phyloP scores from a whole-genome alignment of 345 rosid genomes.

The Melastoma malabathricum region DNA sequence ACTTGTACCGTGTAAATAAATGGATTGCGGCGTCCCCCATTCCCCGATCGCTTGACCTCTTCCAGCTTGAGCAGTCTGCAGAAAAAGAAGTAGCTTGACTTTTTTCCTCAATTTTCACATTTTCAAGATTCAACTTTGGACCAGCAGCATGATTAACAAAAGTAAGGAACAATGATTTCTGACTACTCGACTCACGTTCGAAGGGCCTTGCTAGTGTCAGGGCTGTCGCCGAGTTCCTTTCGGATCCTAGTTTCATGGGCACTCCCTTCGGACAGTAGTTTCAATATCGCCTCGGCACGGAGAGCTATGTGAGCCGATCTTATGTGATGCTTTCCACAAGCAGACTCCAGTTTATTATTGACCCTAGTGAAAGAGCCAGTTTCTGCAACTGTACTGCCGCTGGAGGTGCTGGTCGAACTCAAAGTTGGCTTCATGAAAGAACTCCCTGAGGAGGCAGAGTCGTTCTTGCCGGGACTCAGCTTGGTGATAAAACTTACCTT shows the following conservation, averaged over 20 bases:
- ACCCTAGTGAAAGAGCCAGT: conserved; percentile 8
- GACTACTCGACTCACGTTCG: conserved; percentile 35
- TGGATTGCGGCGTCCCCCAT: conserved; percentile 71
- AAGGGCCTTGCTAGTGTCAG: conserved; percentile 97
- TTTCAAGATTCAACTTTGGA: too few species aligned
- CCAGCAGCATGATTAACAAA: too few species aligned
- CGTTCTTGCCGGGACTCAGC: conserved; percentile 7
- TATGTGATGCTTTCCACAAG: conserved; percentile 12
- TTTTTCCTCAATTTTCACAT: too few species aligned
- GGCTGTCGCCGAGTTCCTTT: conserved; percentile 65
- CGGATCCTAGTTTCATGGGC: conserved; percentile 68
- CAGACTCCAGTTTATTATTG: conserved; percentile 9
- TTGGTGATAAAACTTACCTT: conserved; percentile 24
- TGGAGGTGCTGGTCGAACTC: conserved; percentile 49
- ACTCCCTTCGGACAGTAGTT: conserved; percentile 47
- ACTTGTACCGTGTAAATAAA: conserved; percentile 60
- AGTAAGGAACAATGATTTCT: not conserved
- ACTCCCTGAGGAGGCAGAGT: conserved; percentile 16
- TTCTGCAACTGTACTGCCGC: conserved; percentile 29
- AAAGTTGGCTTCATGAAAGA: conserved; percentile 28
- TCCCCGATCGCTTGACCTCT: conserved; percentile 61
- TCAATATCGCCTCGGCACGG: conserved; percentile 65
- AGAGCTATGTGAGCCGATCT: conserved; percentile 35
- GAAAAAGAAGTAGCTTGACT: too few species aligned
- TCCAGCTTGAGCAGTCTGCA: conserved; percentile 52